Evolutionary conservation across 2,329 filamentous ascomycete genomes (phyloP).

Genomic region (Botrytis squamosa): DNA sequence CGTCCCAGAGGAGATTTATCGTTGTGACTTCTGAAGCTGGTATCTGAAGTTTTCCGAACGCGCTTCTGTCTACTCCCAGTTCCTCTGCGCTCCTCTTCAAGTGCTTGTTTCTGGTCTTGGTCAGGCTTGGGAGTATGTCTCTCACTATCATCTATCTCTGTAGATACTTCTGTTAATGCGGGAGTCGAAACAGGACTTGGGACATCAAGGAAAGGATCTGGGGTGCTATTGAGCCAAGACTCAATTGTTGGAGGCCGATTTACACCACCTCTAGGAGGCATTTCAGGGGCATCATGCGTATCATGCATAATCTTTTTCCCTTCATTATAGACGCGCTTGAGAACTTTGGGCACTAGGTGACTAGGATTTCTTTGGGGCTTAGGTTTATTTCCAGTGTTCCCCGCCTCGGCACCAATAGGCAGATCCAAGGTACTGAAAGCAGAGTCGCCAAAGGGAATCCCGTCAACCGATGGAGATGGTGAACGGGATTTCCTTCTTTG

Average conservation of each 20-base stretch:
- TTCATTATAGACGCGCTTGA: slow-evolving; percentile 63
- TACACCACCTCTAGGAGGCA: slow-evolving; percentile 48
- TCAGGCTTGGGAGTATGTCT: slow-evolving; percentile 28
- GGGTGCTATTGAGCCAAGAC: slow-evolving; percentile 61
- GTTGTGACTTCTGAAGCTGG: slow-evolving; percentile 1
- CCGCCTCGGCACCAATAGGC: slow-evolving; percentile 49
- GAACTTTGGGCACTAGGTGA: slow-evolving; percentile 61
- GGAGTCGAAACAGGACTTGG: slow-evolving; percentile 28
- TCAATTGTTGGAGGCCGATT: slow-evolving; percentile 65
- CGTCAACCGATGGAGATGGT: slow-evolving; percentile 50
- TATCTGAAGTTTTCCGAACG: slow-evolving; percentile 31
- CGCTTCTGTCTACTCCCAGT: slow-evolving; percentile 23
- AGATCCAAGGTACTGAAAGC: slow-evolving; percentile 66
- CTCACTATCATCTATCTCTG: slow-evolving; percentile 33
- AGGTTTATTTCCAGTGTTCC: slow-evolving; percentile 48
- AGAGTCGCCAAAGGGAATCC: slow-evolving; percentile 63
- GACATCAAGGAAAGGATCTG: slow-evolving; percentile 60
- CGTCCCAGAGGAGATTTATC: slow-evolving; percentile 15
- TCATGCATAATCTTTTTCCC: slow-evolving; percentile 66
- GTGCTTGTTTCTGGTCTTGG: slow-evolving; percentile 24
- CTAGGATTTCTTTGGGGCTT: slow-evolving; percentile 53
- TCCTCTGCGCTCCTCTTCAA: slow-evolving; percentile 11
- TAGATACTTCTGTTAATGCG: slow-evolving; percentile 35
- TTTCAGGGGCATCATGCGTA: slow-evolving; percentile 46
- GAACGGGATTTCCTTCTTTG: slow-evolving; percentile 30